phyloP scores from a whole-genome alignment of 2,329 filamentous ascomycete genomes.

The Penicillium sclerotiorum region DNA sequence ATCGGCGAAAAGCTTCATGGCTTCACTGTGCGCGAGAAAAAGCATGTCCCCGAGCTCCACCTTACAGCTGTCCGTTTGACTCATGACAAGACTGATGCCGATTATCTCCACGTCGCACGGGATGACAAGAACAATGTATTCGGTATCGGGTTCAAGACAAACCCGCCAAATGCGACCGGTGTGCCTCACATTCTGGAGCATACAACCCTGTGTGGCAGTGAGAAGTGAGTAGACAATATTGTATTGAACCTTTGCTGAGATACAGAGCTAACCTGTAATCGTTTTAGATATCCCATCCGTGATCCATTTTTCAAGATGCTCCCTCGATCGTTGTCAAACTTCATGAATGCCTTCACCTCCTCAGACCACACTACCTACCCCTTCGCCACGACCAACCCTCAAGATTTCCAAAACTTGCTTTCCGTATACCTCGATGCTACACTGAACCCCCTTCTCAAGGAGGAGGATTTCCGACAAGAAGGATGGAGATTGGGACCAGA shows the following conservation, averaged over 20 bases:
- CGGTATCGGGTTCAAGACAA: conserved; percentile 98
- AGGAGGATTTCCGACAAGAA: conserved; percentile 92
- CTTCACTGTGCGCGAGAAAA: conserved; percentile 85
- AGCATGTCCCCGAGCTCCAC: conserved; percentile 92
- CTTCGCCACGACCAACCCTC: conserved; percentile 92
- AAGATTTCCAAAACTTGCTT: conserved; percentile 95
- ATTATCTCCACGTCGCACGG: conserved; percentile 91
- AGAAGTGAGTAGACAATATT: conserved; percentile 64
- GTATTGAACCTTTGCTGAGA: not conserved
- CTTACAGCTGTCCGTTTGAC: conserved; percentile 86
- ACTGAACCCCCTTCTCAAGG: conserved; percentile 82
- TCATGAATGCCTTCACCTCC: conserved; percentile 99
- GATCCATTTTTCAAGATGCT: conserved; percentile 99
- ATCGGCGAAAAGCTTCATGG: conserved; percentile 87
- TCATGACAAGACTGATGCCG: conserved; percentile 93
- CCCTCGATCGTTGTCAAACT: conserved; percentile 95
- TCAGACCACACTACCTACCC: conserved; percentile 97
- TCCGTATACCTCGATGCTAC: conserved; percentile 97
- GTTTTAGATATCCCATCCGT: conserved; percentile 81
- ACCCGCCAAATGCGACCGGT: conserved; percentile 93
- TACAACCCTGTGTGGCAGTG: conserved; percentile 91
- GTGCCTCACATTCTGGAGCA: conserved; percentile 97
- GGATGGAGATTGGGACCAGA: conserved; percentile 96
- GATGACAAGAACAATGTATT: conserved; percentile 99
- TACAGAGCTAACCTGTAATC: conserved; percentile 14